These are phyloP conservation scores for Marasmius tenuissimus DNA, from an alignment of 1,284 basidiomycete species.

Conservation along the genomic window DNA sequence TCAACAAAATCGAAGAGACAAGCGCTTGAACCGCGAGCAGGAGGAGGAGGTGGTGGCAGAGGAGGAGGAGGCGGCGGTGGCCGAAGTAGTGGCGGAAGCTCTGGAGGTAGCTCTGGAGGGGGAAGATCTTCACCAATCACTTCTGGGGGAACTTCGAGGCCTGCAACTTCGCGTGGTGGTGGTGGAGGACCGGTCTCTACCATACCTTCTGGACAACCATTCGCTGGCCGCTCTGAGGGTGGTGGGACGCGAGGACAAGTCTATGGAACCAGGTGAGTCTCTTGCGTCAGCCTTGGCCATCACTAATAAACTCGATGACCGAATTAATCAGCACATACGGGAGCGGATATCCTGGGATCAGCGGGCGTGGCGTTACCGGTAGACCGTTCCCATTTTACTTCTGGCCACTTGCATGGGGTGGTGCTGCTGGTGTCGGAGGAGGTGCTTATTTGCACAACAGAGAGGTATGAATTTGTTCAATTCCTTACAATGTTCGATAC, in stretches of 20 bases:
- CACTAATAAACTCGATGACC: not conserved
- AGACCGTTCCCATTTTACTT: constrained; percentile 55
- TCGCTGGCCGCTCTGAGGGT: constrained; percentile 15
- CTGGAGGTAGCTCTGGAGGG: not conserved
- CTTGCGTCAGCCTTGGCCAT: not conserved
- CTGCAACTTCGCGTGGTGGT: constrained; percentile 9
- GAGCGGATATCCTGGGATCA: constrained; percentile 52
- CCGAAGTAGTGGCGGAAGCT: not conserved
- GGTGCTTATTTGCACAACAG: constrained; percentile 40
- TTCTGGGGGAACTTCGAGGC: not conserved
- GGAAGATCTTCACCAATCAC: not conserved
- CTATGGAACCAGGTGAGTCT: constrained; percentile 29
- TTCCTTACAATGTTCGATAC: not conserved
- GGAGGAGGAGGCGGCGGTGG: not conserved
- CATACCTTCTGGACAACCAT: constrained; percentile 15
- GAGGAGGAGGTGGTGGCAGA: not conserved
- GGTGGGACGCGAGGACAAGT: constrained; percentile 34
- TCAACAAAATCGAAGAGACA: not conserved
- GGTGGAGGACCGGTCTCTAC: constrained; percentile 11
- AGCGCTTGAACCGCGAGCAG: not conserved
- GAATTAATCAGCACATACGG: constrained; percentile 45
- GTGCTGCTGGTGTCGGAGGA: constrained; percentile 30
- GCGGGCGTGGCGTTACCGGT: constrained; percentile 40
- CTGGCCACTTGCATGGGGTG: constrained; percentile 58
- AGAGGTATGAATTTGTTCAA: constrained; percentile 26